These are phyloP conservation scores for Colletotrichum euphorbiae DNA, from an alignment of 2,329 filamentous ascomycete genomes.

Conservation along the genomic window DNA sequence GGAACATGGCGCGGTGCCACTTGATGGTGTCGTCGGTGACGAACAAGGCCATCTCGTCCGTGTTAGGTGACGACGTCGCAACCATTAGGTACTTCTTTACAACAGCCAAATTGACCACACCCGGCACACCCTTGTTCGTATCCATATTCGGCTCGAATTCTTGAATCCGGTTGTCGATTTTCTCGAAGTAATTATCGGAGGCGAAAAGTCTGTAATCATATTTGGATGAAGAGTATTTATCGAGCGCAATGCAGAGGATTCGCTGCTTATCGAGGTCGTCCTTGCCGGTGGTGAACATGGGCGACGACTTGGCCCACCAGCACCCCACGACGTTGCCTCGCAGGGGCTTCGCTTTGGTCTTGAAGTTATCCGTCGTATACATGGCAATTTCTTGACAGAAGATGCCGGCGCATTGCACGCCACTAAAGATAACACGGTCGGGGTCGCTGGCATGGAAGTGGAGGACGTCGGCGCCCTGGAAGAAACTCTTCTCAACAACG, in stretches of 20 bases:
- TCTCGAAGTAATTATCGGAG: slow-evolving; percentile 85
- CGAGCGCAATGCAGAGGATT: slow-evolving; percentile 83
- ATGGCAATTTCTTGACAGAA: slow-evolving; percentile 72
- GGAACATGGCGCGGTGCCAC: slow-evolving; percentile 95
- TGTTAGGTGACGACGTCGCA: slow-evolving; percentile 81
- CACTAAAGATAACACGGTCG: slow-evolving; percentile 87
- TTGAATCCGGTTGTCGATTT: slow-evolving; percentile 59
- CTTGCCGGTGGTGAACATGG: slow-evolving; percentile 77
- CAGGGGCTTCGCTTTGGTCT: slow-evolving; percentile 72
- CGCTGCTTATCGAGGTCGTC: slow-evolving; percentile 74
- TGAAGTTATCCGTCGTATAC: slow-evolving; percentile 91
- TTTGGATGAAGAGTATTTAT: slow-evolving; percentile 75
- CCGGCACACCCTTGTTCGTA: slow-evolving; percentile 77
- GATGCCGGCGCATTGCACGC: slow-evolving; percentile 73
- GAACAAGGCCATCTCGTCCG: slow-evolving; percentile 91
- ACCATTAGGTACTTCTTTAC: slow-evolving; percentile 90
- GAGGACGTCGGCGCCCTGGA: slow-evolving; percentile 62
- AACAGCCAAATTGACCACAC: slow-evolving; percentile 82
- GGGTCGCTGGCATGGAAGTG: slow-evolving; percentile 86
- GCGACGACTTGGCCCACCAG: slow-evolving; percentile 85
- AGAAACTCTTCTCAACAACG: slow-evolving; percentile 66
- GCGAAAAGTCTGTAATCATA: slow-evolving; percentile 83
- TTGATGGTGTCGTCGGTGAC: slow-evolving; percentile 84
- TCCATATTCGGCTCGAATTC: slow-evolving; percentile 84
- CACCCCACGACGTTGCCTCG: slow-evolving; percentile 79